phyloP scores from a whole-genome alignment of 257 asterid species.

The Parsonsia alboflavescens region DNA sequence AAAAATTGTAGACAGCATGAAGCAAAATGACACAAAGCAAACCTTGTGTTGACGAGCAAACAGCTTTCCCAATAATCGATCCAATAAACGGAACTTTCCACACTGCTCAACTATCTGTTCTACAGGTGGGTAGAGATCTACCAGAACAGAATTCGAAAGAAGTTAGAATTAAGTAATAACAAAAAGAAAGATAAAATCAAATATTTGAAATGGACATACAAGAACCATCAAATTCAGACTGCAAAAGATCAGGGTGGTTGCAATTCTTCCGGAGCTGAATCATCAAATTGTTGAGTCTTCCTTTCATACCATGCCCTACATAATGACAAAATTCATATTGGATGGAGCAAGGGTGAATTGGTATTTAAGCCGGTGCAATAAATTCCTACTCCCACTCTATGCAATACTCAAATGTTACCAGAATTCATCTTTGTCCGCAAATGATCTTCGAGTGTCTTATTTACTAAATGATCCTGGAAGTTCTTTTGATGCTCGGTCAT shows the following conservation, averaged over 20 bases:
- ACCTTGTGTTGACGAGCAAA: constrained; percentile 87
- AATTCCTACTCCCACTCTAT: background rate
- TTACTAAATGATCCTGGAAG: constrained; percentile 81
- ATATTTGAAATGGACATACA: constrained; percentile 47
- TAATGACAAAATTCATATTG: constrained; percentile 15
- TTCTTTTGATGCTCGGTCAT: constrained; percentile 78
- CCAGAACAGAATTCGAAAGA: constrained; percentile 16
- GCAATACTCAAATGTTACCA: constrained; percentile 35
- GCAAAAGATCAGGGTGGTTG: constrained; percentile 97
- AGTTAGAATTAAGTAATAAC: constrained; percentile 11
- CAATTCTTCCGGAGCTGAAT: constrained; percentile 94
- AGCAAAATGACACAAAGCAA: constrained; percentile 15
- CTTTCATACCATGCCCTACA: constrained; percentile 69
- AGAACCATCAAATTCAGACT: constrained; percentile 74
- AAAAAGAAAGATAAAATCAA: background rate
- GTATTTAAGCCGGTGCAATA: background rate
- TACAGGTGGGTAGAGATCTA: constrained; percentile 75
- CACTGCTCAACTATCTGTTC: constrained; percentile 85
- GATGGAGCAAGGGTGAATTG: background rate
- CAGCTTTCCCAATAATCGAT: constrained; percentile 61
- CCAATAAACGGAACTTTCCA: constrained; percentile 87
- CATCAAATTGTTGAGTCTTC: constrained; percentile 81
- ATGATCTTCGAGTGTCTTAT: constrained; percentile 70
- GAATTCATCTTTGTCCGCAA: constrained; percentile 35
- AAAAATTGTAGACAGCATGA: background rate